phyloP scores from a whole-genome alignment of 352 stramenopile genomes.

The Salisapilia sapeloensis region DNA sequence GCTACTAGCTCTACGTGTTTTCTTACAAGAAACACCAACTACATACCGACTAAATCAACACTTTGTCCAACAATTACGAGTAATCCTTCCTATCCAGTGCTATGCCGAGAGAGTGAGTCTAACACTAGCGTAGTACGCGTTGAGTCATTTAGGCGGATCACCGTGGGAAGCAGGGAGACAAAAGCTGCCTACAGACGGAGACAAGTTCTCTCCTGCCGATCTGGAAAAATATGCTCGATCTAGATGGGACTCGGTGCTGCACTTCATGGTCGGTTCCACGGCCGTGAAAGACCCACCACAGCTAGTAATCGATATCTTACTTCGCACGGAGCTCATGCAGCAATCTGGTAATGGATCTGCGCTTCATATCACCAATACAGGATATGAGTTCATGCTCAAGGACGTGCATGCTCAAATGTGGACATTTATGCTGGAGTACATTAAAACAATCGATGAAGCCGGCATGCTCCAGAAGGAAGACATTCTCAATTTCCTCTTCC shows the following conservation, averaged over 20 bases:
- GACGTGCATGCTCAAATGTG: conserved; percentile 85
- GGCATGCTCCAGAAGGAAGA: conserved; percentile 66
- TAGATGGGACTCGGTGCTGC: conserved; percentile 19
- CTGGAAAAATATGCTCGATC: conserved; percentile 16
- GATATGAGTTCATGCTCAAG: conserved; percentile 87
- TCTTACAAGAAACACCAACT: too few species aligned
- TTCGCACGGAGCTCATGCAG: conserved; percentile 56
- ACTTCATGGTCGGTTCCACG: conserved; percentile 25
- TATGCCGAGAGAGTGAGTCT: not conserved
- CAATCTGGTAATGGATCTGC: conserved; percentile 34
- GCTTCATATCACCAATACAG: conserved; percentile 76
- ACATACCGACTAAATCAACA: conserved; percentile 1
- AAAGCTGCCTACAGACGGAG: conserved; percentile 19
- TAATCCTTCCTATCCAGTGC: not conserved
- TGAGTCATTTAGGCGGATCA: conserved; percentile 53
- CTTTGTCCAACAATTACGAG: conserved; percentile 2
- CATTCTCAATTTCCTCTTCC: conserved; percentile 80
- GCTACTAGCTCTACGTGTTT: not conserved
- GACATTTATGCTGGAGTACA: conserved; percentile 85
- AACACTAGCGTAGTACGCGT: conserved; percentile 37
- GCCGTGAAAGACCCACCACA: conserved; percentile 11
- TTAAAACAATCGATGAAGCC: conserved; percentile 62
- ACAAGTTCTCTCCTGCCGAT: conserved; percentile 23
- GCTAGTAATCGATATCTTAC: conserved; percentile 35
- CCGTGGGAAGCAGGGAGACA: conserved; percentile 46